phyloP scores from a whole-genome alignment of 768 basidiomycete species.

The Phaeotremella skinneri region DNA sequence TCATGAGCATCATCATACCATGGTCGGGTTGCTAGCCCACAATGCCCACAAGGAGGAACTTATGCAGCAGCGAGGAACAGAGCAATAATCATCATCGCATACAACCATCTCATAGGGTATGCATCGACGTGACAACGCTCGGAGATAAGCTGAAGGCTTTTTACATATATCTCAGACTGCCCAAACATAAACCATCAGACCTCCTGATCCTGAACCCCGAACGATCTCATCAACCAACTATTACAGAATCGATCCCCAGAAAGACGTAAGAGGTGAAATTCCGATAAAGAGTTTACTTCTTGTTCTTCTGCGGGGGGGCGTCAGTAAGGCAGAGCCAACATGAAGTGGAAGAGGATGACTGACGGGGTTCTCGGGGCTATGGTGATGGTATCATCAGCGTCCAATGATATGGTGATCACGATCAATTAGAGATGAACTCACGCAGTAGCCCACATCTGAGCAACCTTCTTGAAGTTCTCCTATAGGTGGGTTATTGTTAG shows the following conservation, averaged over 20 bases:
- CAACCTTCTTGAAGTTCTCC: slow-evolving; percentile 49
- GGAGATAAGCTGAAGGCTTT: not conserved
- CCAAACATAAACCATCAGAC: slow-evolving; percentile 3
- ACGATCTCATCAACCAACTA: not conserved
- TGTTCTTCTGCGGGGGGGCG: slow-evolving; percentile 32
- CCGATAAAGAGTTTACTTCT: slow-evolving; percentile 28
- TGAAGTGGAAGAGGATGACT: slow-evolving; percentile 7
- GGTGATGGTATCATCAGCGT: slow-evolving; percentile 12
- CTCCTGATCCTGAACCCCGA: not conserved
- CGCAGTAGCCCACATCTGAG: slow-evolving; percentile 39
- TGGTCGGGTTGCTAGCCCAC: too few relatives aligned
- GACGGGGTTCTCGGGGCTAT: slow-evolving; percentile 47
- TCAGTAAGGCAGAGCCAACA: not conserved
- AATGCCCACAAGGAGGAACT: too few relatives aligned
- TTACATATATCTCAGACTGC: too few relatives aligned
- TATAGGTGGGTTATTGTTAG: slow-evolving; percentile 11
- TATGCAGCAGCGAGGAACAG: not conserved
- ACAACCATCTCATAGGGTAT: not conserved
- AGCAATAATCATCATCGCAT: too few relatives aligned
- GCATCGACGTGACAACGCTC: not conserved
- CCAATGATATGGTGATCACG: not conserved
- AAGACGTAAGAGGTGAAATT: slow-evolving; percentile 4
- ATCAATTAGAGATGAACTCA: slow-evolving; percentile 20
- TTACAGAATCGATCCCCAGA: slow-evolving; percentile 2
- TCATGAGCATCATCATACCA: too few relatives aligned